Conservation (phyloP, 768 basidiomycete genomes). For the Clavaria fumosa region DNA sequence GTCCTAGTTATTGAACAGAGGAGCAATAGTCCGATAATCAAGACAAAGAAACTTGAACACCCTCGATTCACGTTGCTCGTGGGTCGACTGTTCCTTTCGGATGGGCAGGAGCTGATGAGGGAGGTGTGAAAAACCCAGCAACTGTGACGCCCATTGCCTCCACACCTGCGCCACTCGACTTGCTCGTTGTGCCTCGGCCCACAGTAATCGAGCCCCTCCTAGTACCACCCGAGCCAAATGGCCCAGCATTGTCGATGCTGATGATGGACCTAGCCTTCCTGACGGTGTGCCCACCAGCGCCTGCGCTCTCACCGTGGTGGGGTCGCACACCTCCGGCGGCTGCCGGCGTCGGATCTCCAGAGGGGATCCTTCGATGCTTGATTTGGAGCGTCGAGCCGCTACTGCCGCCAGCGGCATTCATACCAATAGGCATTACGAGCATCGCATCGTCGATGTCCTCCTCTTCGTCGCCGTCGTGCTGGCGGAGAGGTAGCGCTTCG, state of each 20-base stretch:
- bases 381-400: too few species aligned
- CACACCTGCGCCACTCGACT: conserved; percentile 56
- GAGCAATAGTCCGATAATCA: too few species aligned
- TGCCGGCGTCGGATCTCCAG: conserved; percentile 16
- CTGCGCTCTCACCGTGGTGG: conserved; percentile 20
- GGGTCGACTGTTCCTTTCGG: too few species aligned
- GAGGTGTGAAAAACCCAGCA: conserved; percentile 60
- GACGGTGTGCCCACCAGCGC: conserved; percentile 12
- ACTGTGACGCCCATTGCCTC: conserved; percentile 66
- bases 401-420: conserved; percentile 13
- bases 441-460: conserved; percentile 66
- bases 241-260: conserved; percentile 40
- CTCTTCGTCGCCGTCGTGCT: conserved; percentile 28
- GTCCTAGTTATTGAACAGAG: too few species aligned
- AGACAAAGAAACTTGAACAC: too few species aligned
- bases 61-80: too few species aligned
- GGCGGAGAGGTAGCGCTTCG: conserved; percentile 32
- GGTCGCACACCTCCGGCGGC: conserved; percentile 27
- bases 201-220: conserved; percentile 48
- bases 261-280: conserved; percentile 42
- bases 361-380: too few species aligned
- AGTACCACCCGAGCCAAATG: conserved; percentile 21
- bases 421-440: conserved; percentile 58
- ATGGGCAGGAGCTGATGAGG: conserved; percentile 24
- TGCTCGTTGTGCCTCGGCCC: conserved; percentile 45